A percentile compares a stretch with the other conserved stretches of the same genome.
These are phyloP conservation scores for Erucastrum elatum DNA, from an alignment of 345 rosid species.

Conservation along the genomic window DNA sequence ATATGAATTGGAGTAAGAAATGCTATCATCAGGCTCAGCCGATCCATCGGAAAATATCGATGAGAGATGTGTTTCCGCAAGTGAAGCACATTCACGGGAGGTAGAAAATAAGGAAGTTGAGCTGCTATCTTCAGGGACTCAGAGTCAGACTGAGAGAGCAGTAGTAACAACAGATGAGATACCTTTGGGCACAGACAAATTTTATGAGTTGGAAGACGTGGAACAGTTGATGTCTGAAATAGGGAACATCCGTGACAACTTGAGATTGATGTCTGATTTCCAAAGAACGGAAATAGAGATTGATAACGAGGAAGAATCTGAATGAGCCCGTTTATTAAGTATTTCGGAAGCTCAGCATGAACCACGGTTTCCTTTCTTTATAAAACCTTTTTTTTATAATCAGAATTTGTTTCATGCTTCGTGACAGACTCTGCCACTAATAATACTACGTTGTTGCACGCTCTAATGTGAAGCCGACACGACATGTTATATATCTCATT, in stretches of 20 bases:
- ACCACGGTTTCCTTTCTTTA: background rate
- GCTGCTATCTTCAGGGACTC: slow-evolving; percentile 41
- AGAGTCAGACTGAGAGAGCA: slow-evolving; percentile 37
- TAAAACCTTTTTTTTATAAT: background rate
- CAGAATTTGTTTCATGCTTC: background rate
- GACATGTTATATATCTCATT: slow-evolving; percentile 5
- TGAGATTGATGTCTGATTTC: slow-evolving; percentile 85
- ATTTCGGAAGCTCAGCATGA: background rate
- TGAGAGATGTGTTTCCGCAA: slow-evolving; percentile 78
- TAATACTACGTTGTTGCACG: background rate
- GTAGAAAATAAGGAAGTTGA: slow-evolving; percentile 37
- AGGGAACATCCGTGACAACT: slow-evolving; percentile 72
- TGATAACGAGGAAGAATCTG: slow-evolving; percentile 55
- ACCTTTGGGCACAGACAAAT: slow-evolving; percentile 38
- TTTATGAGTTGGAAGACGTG: slow-evolving; percentile 73
- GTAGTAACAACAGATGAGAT: slow-evolving; percentile 33
- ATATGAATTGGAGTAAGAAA: slow-evolving; percentile 80
- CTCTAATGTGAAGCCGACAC: background rate
- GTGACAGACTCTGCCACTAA: slow-evolving; percentile 16
- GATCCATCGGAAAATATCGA: slow-evolving; percentile 69
- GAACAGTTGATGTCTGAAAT: slow-evolving; percentile 93
- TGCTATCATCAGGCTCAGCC: slow-evolving; percentile 72
- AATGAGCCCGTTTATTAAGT: slow-evolving; percentile 28
- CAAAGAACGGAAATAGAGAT: slow-evolving; percentile 90
- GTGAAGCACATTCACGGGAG: slow-evolving; percentile 34